Percentiles rank a stretch among this genome's conserved stretches.
Conservation (phyloP, 345 rosid species). For the Bruguiera sexangula region DNA sequence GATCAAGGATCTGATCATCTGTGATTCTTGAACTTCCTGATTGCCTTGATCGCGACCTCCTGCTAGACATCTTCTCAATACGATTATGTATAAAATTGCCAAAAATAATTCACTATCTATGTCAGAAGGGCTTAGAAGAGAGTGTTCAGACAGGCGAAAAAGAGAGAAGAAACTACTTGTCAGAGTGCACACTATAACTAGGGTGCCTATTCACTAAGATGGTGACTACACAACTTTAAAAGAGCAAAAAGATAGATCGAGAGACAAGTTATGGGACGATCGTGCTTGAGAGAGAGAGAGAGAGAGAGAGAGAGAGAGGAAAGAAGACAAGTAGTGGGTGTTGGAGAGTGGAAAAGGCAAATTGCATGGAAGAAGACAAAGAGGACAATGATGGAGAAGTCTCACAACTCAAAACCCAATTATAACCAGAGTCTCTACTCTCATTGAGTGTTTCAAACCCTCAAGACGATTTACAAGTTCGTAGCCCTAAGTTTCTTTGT, state of each 20-base stretch:
- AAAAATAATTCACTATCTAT: background rate
- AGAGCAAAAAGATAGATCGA: background rate
- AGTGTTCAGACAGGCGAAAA: background rate
- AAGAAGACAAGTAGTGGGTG: slow-evolving; percentile 23
- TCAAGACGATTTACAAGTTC: too few species aligned
- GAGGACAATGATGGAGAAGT: too few species aligned
- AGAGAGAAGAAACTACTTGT: background rate
- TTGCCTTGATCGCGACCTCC: slow-evolving; percentile 72
- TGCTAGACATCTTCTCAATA: slow-evolving; percentile 55
- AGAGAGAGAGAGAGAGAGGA: slow-evolving; percentile 11
- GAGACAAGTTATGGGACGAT: slow-evolving; percentile 21
- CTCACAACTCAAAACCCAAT: too few species aligned
- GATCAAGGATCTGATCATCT: slow-evolving; percentile 91
- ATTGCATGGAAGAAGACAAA: slow-evolving; percentile 45
- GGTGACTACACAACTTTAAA: background rate
- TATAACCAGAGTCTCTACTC: too few species aligned
- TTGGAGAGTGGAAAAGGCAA: slow-evolving; percentile 31
- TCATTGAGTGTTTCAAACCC: too few species aligned
- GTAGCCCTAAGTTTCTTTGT: too few species aligned
- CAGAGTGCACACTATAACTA: too few species aligned
- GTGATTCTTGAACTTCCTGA: slow-evolving; percentile 66
- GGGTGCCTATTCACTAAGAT: background rate
- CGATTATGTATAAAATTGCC: background rate
- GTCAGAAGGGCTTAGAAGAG: background rate
- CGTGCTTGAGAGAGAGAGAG: background rate